Evolutionary conservation across 176 grass and related monocot genomes (phyloP), one percentile per base, ranked within the genome.

Genomic region (Oryza coarctata): DNA sequence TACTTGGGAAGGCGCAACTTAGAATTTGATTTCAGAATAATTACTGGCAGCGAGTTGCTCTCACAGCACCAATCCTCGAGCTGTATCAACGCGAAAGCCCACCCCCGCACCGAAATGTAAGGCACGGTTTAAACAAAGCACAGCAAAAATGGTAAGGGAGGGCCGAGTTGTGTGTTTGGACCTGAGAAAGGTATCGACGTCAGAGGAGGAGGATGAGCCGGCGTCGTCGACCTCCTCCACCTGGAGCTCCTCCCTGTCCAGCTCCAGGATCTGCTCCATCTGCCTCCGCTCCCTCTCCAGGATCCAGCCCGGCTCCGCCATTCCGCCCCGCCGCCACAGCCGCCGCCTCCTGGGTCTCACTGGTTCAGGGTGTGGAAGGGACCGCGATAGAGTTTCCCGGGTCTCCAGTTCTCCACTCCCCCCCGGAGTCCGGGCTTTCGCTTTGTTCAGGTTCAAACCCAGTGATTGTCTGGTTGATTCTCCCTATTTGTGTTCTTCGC

Each of bases 171-270:
- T 0, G 63, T 29, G 66, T 63, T 69, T 12, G 58, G 73, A 98
- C 95, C 95, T 95, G 64, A 83, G 85, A 76, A 91, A 86, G 44
- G 85, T 81, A 23, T 90, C 71, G 34, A 74, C 80, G 26, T 79
- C 67, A 75, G 86, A 91, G 86, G 82, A 86, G 39, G 87, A 89
- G 39, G 87, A 85, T 0, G 87, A 89, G 32, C 27, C 65, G 14
- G 32, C 71, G 52, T 78, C 85, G 75, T 90, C 92, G 64, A 98
- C 90, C 81, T 93, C 90, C 78, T 95, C 95, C 65, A 95, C 87
- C 84, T 91, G 92, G 67, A 98, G 95, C 86, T 95, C 92, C 86
- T 98, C 95, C 95, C 88, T 88, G 83, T 98, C 95, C 63, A 98
- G 90, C 88, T 98, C 84, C 20, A 88, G 88, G 73, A 98, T 95